Conservation (phyloP, 768 basidiomycete species). For the Boletus subparvulus region DNA sequence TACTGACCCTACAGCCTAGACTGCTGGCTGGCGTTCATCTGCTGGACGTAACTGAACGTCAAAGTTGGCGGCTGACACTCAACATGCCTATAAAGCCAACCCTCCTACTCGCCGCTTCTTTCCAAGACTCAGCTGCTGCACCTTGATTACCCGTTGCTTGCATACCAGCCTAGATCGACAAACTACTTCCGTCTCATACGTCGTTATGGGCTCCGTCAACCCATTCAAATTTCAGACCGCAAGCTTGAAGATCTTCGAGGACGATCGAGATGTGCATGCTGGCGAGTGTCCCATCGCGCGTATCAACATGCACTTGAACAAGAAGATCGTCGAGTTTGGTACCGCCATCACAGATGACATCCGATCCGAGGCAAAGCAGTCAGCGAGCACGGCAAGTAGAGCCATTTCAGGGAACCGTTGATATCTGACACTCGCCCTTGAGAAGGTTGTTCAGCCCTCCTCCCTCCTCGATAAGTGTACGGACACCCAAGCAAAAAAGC, state of each 20-base stretch:
- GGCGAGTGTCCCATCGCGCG: background rate
- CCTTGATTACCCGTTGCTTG: background rate
- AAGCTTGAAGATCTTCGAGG: background rate
- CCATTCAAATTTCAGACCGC: background rate
- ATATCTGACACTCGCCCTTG: background rate
- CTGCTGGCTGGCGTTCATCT: background rate
- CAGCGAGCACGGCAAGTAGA: background rate
- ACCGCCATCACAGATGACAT: background rate
- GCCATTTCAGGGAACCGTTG: background rate
- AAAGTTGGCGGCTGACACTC: slow-evolving; percentile 10
- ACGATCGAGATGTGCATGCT: background rate
- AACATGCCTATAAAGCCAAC: slow-evolving; percentile 1
- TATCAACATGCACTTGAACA: background rate
- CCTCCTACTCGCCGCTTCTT: background rate
- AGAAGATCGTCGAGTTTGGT: background rate
- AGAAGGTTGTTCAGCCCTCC: background rate
- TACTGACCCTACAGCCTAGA: too few species aligned
- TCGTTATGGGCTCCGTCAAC: background rate
- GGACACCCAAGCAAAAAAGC: background rate
- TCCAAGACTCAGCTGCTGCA: background rate
- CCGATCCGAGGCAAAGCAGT: background rate
- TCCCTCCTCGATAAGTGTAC: background rate
- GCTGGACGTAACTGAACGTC: background rate
- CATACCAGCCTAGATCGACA: background rate
- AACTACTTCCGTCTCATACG: background rate